phyloP scores from a whole-genome alignment of 257 asterid species.

The Lithospermum erythrorhizon region DNA sequence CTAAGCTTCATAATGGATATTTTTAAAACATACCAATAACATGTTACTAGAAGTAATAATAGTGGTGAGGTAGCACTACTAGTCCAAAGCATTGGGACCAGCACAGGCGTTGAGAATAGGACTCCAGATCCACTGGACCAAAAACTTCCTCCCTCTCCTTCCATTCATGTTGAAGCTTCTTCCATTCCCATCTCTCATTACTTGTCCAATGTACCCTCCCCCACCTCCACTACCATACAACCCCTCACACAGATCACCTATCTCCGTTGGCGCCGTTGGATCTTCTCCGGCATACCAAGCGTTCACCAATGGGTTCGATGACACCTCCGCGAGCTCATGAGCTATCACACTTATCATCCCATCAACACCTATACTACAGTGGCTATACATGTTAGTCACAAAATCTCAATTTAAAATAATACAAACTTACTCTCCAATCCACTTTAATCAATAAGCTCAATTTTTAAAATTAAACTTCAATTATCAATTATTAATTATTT shows the following conservation, averaged over 20 bases:
- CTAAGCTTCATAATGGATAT: too few relatives aligned
- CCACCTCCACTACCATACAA: constrained; percentile 91
- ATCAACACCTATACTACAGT: constrained; percentile 30
- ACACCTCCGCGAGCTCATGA: constrained; percentile 85
- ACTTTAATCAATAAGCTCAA: too few relatives aligned
- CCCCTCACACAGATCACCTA: constrained; percentile 89
- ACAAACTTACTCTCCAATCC: too few relatives aligned
- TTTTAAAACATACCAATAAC: too few relatives aligned
- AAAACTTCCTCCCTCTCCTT: constrained; percentile 48
- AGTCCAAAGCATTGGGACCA: constrained; percentile 78
- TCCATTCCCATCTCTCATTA: constrained; percentile 45
- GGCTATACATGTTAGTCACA: too few relatives aligned
- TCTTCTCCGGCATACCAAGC: constrained; percentile 98
- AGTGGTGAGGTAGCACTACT: background rate
- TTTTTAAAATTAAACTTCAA: too few relatives aligned
- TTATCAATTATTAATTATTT: too few relatives aligned
- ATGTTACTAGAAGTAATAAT: too few relatives aligned
- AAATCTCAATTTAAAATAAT: too few relatives aligned
- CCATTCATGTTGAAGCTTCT: constrained; percentile 69
- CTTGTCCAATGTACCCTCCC: constrained; percentile 80
- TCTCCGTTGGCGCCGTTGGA: constrained; percentile 87
- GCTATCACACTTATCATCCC: constrained; percentile 92
- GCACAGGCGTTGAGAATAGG: constrained; percentile 67
- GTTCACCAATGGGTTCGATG: constrained; percentile 78
- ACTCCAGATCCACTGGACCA: constrained; percentile 91